Percentiles rank a stretch among this genome's conserved stretches.
phyloP scores from a whole-genome alignment of 768 basidiomycete genomes.

The Kwoniella heveanensis region DNA sequence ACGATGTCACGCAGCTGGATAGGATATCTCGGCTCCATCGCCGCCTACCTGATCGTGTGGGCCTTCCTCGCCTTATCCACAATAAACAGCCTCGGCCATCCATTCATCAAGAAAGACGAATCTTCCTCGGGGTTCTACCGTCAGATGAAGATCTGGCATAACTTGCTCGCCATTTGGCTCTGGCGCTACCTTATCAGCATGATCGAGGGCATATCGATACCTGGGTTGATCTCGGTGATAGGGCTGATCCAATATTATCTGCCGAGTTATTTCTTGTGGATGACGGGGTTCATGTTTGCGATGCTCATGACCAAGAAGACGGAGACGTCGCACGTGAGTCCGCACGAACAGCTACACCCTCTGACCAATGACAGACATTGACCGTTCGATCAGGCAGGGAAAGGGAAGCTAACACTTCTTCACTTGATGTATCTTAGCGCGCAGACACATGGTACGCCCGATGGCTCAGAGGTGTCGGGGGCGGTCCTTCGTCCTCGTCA shows the following conservation, averaged over 20 bases:
- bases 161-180: constrained; percentile 47
- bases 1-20: constrained; percentile 37
- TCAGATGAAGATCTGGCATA: constrained; percentile 45
- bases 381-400: too few species aligned
- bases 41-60: constrained; percentile 36
- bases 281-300: constrained; percentile 38
- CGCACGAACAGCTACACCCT: neutral
- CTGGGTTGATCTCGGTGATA: constrained; percentile 37
- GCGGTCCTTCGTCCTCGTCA: neutral
- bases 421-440: constrained; percentile 20
- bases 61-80: constrained; percentile 36
- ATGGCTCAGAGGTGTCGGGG: constrained; percentile 35
- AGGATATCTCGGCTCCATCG: constrained; percentile 39
- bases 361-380: too few species aligned
- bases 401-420: too few species aligned
- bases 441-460: constrained; percentile 49
- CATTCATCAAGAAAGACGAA: constrained; percentile 18
- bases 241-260: constrained; percentile 39
- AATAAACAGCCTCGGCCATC: constrained; percentile 28
- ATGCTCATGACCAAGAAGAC: constrained; percentile 48
- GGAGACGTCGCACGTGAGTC: constrained; percentile 33
- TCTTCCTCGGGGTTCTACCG: constrained; percentile 21
- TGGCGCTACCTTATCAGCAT: constrained; percentile 45
- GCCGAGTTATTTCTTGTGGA: constrained; percentile 46
- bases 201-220: constrained; percentile 36